These are phyloP conservation scores for Vanrija sp. DNA, from an alignment of 1,284 basidiomycete genomes.

Conservation along the genomic window DNA sequence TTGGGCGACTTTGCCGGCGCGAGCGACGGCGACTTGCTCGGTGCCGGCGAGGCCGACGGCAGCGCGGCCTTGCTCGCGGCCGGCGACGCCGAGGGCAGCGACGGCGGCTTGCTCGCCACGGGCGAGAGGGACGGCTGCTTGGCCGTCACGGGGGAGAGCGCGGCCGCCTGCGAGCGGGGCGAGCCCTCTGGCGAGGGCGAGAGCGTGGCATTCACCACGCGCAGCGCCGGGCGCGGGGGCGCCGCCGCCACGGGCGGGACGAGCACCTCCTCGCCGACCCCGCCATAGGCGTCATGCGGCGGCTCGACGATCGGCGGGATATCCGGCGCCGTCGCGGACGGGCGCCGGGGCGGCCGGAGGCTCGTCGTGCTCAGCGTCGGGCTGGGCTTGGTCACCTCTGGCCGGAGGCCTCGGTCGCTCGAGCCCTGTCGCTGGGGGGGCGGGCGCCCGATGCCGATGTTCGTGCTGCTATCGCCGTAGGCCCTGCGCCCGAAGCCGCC, in stretches of 20 bases:
- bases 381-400: neutral
- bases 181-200: too few species aligned
- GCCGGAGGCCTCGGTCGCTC: neutral
- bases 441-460: neutral
- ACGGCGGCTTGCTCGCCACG: neutral
- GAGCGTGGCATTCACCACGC: too few species aligned
- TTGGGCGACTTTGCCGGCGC: neutral
- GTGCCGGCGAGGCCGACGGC: neutral
- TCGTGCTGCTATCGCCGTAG: conserved; percentile 6
- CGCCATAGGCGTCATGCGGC: neutral
- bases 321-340: neutral
- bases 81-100: neutral
- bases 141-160: too few species aligned
- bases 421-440: neutral
- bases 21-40: neutral
- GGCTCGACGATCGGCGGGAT: neutral
- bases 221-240: too few species aligned
- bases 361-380: conserved; percentile 1
- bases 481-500: too few species aligned
- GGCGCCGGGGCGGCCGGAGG: neutral
- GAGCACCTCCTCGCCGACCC: too few species aligned
- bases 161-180: too few species aligned
- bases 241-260: too few species aligned
- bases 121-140: neutral
- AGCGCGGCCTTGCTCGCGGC: neutral